Conservation (phyloP, 441 rosid species). For the Populus hybrid region DNA sequence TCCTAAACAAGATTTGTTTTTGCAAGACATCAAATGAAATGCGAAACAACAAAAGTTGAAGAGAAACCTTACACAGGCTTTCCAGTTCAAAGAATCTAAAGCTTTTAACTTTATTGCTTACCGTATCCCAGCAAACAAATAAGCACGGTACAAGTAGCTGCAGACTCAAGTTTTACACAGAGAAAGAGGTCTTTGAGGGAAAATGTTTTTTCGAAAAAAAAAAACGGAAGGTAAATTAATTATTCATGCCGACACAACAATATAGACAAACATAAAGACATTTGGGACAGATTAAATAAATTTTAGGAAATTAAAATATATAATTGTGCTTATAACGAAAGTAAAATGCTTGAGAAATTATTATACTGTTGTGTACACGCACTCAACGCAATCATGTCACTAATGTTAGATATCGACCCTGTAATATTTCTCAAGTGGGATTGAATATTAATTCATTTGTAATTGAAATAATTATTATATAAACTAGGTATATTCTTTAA, state of each 20-base stretch:
- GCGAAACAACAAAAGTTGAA: not conserved
- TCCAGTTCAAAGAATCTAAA: slow-evolving; percentile 6
- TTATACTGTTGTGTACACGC: too few relatives aligned
- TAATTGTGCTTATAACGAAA: too few relatives aligned
- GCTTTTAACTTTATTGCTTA: not conserved
- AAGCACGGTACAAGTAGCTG: not conserved
- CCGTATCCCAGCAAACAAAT: slow-evolving; percentile 6
- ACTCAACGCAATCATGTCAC: too few relatives aligned
- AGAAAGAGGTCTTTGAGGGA: not conserved
- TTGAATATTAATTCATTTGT: too few relatives aligned
- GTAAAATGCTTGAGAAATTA: too few relatives aligned
- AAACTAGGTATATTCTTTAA: not conserved
- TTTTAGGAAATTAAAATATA: too few relatives aligned
- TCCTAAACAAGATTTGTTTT: not conserved
- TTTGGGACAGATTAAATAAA: not conserved
- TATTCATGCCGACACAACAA: not conserved
- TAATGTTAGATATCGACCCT: too few relatives aligned
- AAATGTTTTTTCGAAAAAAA: not conserved
- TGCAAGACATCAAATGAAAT: not conserved
- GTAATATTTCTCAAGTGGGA: too few relatives aligned
- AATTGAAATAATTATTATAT: too few relatives aligned
- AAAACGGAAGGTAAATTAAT: not conserved
- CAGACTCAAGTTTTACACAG: not conserved
- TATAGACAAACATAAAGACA: not conserved
- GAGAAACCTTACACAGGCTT: slow-evolving; percentile 12